Percentiles rank a stretch among this genome's conserved stretches.
Conservation (phyloP, 192 early-diverging fungal species). For the Gryganskiella cystojenkinii region DNA sequence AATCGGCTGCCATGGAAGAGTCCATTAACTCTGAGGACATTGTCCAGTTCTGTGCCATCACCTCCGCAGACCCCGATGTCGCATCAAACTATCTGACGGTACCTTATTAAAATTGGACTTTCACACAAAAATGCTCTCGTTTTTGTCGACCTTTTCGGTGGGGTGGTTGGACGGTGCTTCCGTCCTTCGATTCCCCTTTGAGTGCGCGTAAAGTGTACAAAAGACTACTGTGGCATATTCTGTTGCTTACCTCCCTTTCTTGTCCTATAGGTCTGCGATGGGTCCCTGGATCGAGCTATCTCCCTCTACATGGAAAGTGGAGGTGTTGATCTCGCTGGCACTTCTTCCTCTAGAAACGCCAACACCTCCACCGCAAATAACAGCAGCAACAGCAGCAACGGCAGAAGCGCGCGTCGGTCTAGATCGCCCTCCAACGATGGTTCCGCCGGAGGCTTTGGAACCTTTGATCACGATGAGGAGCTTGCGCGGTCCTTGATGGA, state of each 20-base stretch:
- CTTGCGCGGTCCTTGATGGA: conserved; percentile 60
- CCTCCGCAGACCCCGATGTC: conserved; percentile 75
- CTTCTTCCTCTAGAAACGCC: background rate
- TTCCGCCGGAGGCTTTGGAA: conserved; percentile 12
- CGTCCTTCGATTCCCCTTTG: too few relatives aligned
- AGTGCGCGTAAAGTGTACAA: too few relatives aligned
- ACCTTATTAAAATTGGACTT: conserved; percentile 19
- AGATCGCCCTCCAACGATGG: conserved; percentile 39
- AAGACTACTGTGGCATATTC: too few relatives aligned
- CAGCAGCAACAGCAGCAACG: conserved; percentile 15
- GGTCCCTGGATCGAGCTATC: conserved; percentile 80
- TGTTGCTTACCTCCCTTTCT: background rate
- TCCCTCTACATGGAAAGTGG: conserved; percentile 88
- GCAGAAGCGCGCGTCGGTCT: conserved; percentile 18
- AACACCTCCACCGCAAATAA: conserved; percentile 20
- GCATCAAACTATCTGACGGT: conserved; percentile 78
- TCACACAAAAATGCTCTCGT: too few relatives aligned
- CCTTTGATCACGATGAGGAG: conserved; percentile 58
- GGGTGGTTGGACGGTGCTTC: too few relatives aligned
- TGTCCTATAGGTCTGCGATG: conserved; percentile 73
- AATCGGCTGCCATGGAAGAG: conserved; percentile 7
- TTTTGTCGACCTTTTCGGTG: too few relatives aligned
- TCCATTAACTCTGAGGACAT: conserved; percentile 49
- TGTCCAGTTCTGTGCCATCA: conserved; percentile 73
- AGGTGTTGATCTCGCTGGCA: conserved; percentile 60